phyloP scores from a whole-genome alignment of 2,329 filamentous ascomycete species.

The Cordyceps fumosorosea region DNA sequence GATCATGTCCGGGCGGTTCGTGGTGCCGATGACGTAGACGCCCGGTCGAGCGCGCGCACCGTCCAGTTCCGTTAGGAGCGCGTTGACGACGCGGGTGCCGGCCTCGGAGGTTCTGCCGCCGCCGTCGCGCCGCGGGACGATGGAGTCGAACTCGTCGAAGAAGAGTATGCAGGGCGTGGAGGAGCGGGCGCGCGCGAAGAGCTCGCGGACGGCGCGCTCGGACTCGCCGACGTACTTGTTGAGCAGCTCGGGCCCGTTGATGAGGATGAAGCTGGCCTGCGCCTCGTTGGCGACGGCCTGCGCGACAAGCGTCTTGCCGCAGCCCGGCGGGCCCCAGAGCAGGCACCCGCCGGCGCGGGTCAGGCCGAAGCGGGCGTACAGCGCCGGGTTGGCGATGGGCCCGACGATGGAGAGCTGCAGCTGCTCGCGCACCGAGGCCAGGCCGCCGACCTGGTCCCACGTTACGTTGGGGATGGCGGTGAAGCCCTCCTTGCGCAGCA shows the following conservation, averaged over 20 bases:
- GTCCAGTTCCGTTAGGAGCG: conserved; percentile 88
- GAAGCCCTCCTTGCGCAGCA: conserved; percentile 81
- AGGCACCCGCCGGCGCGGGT: conserved; percentile 78
- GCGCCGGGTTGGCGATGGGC: conserved; percentile 75
- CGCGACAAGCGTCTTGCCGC: conserved; percentile 91
- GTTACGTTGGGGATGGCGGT: conserved; percentile 89
- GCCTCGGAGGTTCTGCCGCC: conserved; percentile 65
- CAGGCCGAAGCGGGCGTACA: conserved; percentile 72
- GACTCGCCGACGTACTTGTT: conserved; percentile 98
- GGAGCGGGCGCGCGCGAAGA: conserved; percentile 81
- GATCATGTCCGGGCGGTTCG: conserved; percentile 93
- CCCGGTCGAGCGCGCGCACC: conserved; percentile 73
- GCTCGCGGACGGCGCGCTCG: conserved; percentile 84
- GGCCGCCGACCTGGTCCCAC: conserved; percentile 86
- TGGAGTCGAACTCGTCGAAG: conserved; percentile 93
- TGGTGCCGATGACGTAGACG: conserved; percentile 91
- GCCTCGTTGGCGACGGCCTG: conserved; percentile 95
- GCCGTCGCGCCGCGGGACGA: conserved; percentile 78
- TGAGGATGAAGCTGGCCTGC: conserved; percentile 95
- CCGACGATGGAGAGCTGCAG: conserved; percentile 82
- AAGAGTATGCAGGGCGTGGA: conserved; percentile 92
- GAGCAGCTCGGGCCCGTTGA: conserved; percentile 91
- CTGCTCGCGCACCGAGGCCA: conserved; percentile 71
- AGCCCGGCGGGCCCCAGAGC: conserved; percentile 94
- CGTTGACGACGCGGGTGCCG: conserved; percentile 86